Evolutionary conservation across 2,329 filamentous ascomycete species (phyloP), one percentile per base, ranked within the genome.

Genomic region (Penicillium glabrum): DNA sequence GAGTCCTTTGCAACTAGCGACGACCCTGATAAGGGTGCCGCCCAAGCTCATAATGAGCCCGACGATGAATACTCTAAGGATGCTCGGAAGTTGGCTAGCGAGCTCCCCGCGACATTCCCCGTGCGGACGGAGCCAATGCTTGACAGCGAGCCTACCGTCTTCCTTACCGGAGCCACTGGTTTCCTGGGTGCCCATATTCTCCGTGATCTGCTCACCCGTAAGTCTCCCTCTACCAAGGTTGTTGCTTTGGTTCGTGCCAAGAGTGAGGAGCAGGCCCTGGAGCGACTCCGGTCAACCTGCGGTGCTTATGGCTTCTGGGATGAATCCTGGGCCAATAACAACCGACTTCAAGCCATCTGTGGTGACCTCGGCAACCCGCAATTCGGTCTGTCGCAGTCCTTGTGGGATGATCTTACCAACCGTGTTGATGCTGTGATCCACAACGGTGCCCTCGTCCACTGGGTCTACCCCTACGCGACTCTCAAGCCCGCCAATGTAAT

Each of bases 161-260:
- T 97, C 73, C 77, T 97, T 5, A 97, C 93, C 3, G 92, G 93
- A 44, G 91, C 90, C 4, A 97, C 93, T 5, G 93, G 93, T 2
- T 97, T 97, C 79, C 76, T 97, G 21, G 93, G 93, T 27, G 84
- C 90, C 0, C 96, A 92, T 68, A 79, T 97, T 11, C 78, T 96
- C 31, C 83, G 83, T 54, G 90, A 96, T 54, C 75, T 96, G 1
- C 80, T 97, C 1, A 83, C 83, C 39, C 81, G 88, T 24, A 77
- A 79, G 10, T 76, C 77, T 16, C 82, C 78, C 19, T 74, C 77
- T 19, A 78, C 85, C 14, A 87, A 83, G 62, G 81, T 96, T 10
- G 86, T 96, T 56, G 86, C 88, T 0, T 87, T 93, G 56, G 88
- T 96, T 4, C 88, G 92, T 51, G 86, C 86, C 39, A 86, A 88